Conservation (phyloP, 2,329 filamentous ascomycete species). For the Hymenoscyphus albidus region DNA sequence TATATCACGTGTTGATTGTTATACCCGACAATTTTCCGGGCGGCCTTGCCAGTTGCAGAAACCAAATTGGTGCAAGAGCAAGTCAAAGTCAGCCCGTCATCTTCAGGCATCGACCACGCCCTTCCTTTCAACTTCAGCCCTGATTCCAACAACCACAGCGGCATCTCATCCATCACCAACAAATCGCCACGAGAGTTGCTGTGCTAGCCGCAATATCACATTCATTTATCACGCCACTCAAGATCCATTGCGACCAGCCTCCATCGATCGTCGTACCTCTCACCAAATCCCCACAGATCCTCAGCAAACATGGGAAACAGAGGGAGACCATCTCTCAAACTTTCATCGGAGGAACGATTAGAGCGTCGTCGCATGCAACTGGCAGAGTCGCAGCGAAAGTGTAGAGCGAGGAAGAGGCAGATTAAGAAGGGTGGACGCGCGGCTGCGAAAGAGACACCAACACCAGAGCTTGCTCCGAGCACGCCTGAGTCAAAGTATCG, state of each 20-base stretch:
- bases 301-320: conserved; percentile 4
- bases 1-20: too few species aligned
- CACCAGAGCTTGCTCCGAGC: neutral
- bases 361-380: conserved; percentile 9
- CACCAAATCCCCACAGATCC: neutral
- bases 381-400: conserved; percentile 9
- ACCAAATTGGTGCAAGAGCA: too few species aligned
- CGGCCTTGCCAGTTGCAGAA: too few species aligned
- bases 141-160: neutral
- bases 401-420: conserved; percentile 6
- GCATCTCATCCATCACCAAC: neutral
- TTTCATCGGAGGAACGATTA: conserved; percentile 6
- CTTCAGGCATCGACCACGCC: neutral
- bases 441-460: neutral
- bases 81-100: too few species aligned
- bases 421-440: neutral
- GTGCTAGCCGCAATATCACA: neutral
- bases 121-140: neutral
- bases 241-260: neutral
- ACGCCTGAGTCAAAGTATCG: neutral
- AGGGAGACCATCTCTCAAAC: conserved; percentile 10
- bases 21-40: too few species aligned
- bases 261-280: neutral
- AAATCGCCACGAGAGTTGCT: neutral
- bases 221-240: neutral